Percentiles rank a stretch among this genome's conserved stretches.
Conservation (phyloP, 306 rosid species). For the Pyrus communis region DNA sequence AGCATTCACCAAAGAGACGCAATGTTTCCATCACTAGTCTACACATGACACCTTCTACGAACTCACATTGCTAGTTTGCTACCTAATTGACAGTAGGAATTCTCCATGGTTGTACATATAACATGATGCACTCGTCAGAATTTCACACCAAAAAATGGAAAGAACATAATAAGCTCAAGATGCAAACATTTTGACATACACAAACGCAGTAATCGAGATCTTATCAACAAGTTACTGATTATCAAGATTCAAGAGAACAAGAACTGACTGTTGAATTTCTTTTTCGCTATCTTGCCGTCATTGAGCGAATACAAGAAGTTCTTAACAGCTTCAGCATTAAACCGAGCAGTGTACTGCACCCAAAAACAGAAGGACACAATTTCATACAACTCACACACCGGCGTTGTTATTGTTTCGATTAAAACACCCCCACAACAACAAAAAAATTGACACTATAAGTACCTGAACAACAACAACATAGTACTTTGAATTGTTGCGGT, state of each 20-base stretch:
- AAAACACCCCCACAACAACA: not conserved
- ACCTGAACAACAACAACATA: conserved; percentile 74
- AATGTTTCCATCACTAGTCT: not conserved
- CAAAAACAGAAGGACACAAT: conserved; percentile 2
- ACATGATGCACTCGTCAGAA: not conserved
- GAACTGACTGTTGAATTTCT: conserved; percentile 52
- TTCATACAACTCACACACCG: not conserved
- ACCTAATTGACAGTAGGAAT: not conserved
- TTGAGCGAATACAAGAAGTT: conserved; percentile 49
- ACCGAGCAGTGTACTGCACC: conserved; percentile 47
- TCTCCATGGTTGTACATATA: not conserved
- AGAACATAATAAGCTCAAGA: not conserved
- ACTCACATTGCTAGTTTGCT: not conserved
- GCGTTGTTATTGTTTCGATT: not conserved
- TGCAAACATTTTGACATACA: not conserved
- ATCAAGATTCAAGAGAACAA: not conserved
- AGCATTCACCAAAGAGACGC: not conserved
- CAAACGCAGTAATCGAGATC: not conserved
- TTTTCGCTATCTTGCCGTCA: conserved; percentile 44
- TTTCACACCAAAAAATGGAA: not conserved
- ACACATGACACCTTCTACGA: not conserved
- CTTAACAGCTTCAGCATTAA: conserved; percentile 46
- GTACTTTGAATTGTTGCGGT: conserved; percentile 78
- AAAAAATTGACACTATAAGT: not conserved
- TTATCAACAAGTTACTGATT: not conserved